Percentiles rank a stretch among this genome's conserved stretches.
Conservation (phyloP, 176 grass and related monocot species). For the Dendrocalamus sinicus region DNA sequence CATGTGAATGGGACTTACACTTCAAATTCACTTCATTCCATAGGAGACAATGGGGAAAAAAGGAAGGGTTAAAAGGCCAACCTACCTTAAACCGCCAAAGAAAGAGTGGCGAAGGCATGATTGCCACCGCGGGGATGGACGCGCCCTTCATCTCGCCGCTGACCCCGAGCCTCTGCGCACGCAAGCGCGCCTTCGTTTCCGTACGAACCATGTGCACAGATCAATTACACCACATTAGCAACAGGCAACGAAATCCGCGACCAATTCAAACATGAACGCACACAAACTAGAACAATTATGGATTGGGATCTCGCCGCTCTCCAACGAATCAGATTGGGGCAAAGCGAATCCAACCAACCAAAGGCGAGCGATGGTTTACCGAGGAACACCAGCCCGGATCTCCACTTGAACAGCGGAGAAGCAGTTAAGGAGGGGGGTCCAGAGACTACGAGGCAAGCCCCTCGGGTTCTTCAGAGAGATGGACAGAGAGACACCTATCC, state of each 20-base stretch:
- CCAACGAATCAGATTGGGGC: background rate
- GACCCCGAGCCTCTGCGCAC: background rate
- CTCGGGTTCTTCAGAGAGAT: background rate
- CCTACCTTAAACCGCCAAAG: constrained; percentile 91
- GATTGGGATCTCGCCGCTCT: constrained; percentile 14
- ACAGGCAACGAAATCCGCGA: background rate
- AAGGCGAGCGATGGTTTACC: background rate
- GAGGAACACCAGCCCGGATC: constrained; percentile 6
- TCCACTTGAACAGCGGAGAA: background rate
- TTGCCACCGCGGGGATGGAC: constrained; percentile 58
- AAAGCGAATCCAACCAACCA: background rate
- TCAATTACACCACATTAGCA: background rate
- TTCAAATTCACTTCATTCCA: background rate
- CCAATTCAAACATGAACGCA: background rate
- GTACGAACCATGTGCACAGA: background rate
- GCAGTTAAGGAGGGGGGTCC: background rate
- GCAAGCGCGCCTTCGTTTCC: constrained; percentile 17
- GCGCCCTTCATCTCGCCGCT: constrained; percentile 73
- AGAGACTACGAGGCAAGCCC: background rate
- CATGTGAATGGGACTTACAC: background rate
- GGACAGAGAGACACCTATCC: background rate
- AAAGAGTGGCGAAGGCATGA: constrained; percentile 86
- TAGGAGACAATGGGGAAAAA: background rate
- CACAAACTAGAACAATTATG: background rate
- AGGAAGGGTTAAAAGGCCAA: no score